These are phyloP conservation scores for Aspergillus baeticus DNA, from an alignment of 495 filamentous ascomycete species.

Conservation along the genomic window DNA sequence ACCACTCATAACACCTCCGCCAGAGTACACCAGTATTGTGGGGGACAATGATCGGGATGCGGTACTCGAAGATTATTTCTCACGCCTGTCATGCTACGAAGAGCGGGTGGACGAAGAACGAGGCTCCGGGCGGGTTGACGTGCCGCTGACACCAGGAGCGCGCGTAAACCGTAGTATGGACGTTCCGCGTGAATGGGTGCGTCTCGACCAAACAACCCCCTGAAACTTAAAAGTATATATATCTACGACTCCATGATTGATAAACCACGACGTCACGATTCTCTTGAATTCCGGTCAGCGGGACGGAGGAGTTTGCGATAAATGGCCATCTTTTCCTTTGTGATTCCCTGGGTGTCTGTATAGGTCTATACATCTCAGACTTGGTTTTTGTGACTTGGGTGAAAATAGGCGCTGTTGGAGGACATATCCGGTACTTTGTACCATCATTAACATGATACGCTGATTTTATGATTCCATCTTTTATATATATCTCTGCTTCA, in stretches of 20 bases:
- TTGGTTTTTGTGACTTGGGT: neutral
- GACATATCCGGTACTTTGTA: neutral
- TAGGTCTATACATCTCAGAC: neutral
- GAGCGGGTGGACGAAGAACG: slow-evolving; percentile 55
- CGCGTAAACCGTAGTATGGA: slow-evolving; percentile 71
- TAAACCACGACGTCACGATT: slow-evolving; percentile 33
- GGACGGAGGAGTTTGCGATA: slow-evolving; percentile 15
- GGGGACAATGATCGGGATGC: slow-evolving; percentile 75
- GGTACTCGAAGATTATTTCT: slow-evolving; percentile 84
- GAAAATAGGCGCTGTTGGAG: neutral
- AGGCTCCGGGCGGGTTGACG: slow-evolving; percentile 52
- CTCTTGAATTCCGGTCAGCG: slow-evolving; percentile 8
- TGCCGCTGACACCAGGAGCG: slow-evolving; percentile 70
- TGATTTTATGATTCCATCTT: neutral
- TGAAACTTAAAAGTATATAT: slow-evolving; percentile 9
- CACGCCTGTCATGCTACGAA: slow-evolving; percentile 61
- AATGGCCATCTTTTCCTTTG: slow-evolving; percentile 7
- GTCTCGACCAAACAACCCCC: slow-evolving; percentile 41
- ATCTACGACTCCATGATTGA: slow-evolving; percentile 3
- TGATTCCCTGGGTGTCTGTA: slow-evolving; percentile 1
- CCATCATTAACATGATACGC: neutral
- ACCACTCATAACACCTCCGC: slow-evolving; percentile 79
- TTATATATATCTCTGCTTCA: no score
- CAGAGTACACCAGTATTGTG: slow-evolving; percentile 83
- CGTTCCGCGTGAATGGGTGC: slow-evolving; percentile 53